Percentiles rank a stretch among this genome's conserved stretches.
Conservation (phyloP, 1,139 yeast species). For the Yamadazyma sp. region DNA sequence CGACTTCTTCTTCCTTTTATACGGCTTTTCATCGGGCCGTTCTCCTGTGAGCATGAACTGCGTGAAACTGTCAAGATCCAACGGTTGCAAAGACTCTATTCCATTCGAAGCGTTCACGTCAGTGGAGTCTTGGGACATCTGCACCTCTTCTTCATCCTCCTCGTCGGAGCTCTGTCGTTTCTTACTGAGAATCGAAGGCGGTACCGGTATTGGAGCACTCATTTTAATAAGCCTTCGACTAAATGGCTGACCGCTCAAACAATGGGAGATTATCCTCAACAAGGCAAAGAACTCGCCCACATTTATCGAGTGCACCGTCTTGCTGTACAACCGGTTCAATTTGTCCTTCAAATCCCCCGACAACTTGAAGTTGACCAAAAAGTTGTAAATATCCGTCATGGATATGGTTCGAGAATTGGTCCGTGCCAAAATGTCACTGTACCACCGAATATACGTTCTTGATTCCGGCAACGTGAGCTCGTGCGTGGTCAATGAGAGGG, state of each 20-base stretch:
- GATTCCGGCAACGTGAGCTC: constrained; percentile 65
- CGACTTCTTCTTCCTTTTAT: constrained; percentile 35
- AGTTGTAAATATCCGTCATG: constrained; percentile 61
- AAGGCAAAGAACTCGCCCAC: constrained; percentile 78
- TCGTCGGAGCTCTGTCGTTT: constrained; percentile 50
- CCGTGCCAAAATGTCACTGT: constrained; percentile 64
- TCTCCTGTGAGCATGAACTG: constrained; percentile 74
- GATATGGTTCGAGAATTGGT: constrained; percentile 56
- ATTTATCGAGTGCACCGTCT: constrained; percentile 52
- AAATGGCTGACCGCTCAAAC: constrained; percentile 48
- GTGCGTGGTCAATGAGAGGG: constrained; percentile 60
- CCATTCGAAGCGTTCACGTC: constrained; percentile 12
- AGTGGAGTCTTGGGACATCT: constrained; percentile 17
- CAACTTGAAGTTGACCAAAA: constrained; percentile 61
- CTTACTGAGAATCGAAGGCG: constrained; percentile 63
- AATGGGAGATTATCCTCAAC: constrained; percentile 62
- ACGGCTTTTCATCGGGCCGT: constrained; percentile 47
- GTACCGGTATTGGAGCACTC: constrained; percentile 63
- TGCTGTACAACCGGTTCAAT: constrained; percentile 51
- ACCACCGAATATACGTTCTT: constrained; percentile 77
- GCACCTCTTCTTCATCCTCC: constrained; percentile 20
- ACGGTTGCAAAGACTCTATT: constrained; percentile 23
- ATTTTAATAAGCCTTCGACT: constrained; percentile 48
- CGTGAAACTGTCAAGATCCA: constrained; percentile 71
- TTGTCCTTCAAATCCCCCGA: constrained; percentile 40